phyloP scores from a whole-genome alignment of 1,284 basidiomycete species.

The Apiotrichum laibachii region DNA sequence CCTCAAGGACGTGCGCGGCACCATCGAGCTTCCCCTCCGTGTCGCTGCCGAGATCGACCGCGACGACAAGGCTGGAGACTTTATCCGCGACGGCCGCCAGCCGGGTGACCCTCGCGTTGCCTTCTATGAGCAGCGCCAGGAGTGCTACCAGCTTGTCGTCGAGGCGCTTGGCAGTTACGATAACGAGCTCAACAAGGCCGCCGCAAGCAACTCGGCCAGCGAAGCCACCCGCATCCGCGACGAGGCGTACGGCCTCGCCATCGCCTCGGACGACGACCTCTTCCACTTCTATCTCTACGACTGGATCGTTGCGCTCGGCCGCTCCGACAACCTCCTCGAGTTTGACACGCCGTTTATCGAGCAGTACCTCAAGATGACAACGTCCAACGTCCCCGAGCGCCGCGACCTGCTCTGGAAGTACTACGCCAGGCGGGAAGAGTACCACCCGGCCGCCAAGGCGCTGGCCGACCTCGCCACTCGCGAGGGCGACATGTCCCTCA shows the following conservation, averaged over 20 bases:
- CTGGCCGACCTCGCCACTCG: constrained; percentile 82
- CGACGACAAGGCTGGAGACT: constrained; percentile 71
- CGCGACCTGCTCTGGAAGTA: constrained; percentile 94
- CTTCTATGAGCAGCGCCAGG: constrained; percentile 62
- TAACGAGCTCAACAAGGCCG: constrained; percentile 49
- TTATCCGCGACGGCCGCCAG: constrained; percentile 67
- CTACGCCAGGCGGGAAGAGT: constrained; percentile 86
- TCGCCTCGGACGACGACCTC: constrained; percentile 80
- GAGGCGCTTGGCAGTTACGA: constrained; percentile 80
- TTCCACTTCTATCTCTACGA: constrained; percentile 95
- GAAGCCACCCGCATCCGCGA: constrained; percentile 40
- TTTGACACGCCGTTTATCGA: constrained; percentile 60
- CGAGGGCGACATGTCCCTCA: constrained; percentile 65
- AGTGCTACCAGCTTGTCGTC: constrained; percentile 78
- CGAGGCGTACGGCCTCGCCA: constrained; percentile 59
- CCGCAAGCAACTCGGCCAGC: constrained; percentile 7
- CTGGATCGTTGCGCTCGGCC: constrained; percentile 76
- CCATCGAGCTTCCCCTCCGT: constrained; percentile 78
- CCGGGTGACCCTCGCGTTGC: constrained; percentile 61
- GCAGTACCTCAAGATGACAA: constrained; percentile 63
- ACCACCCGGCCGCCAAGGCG: constrained; percentile 80
- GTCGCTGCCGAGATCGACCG: constrained; percentile 80
- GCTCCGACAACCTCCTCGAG: constrained; percentile 85
- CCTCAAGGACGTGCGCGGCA: constrained; percentile 63
- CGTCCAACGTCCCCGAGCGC: constrained; percentile 57